Conservation (phyloP, 2,329 filamentous ascomycete genomes). For the Rasamsonia emersonii region DNA sequence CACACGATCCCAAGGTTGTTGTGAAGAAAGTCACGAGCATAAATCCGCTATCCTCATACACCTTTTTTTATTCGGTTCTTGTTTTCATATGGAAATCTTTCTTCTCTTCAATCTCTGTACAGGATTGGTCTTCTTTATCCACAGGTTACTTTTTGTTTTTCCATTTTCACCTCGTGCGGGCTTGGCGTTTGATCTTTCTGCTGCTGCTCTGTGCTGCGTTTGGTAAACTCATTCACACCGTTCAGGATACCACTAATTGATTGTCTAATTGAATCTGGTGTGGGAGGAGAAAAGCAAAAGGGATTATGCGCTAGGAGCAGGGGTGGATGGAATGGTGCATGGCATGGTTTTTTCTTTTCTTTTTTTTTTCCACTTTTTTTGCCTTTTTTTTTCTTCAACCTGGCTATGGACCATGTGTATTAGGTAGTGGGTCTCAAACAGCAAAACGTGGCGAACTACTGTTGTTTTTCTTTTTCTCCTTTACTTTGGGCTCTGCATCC, state of each 20-base stretch:
- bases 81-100: conserved; percentile 13
- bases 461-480: background rate
- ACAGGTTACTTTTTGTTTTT: background rate
- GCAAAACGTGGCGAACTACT: background rate
- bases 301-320: background rate
- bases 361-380: conserved; percentile 2
- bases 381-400: conserved; percentile 5
- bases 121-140: conserved; percentile 1
- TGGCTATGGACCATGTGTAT: conserved; percentile 1
- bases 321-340: background rate
- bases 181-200: background rate
- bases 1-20: background rate
- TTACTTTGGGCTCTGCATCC: too few species aligned
- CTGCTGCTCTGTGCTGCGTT: background rate
- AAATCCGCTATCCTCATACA: conserved; percentile 1
- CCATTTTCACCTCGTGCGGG: background rate
- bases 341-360: background rate
- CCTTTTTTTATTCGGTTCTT: conserved; percentile 10
- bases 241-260: too few species aligned
- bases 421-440: background rate
- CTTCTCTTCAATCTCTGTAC: background rate
- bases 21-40: background rate
- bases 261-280: background rate
- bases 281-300: conserved; percentile 1
- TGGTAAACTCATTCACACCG: background rate